Conservation (phyloP, 2,329 filamentous ascomycete species). For the Akanthomyces dipterigenus region DNA sequence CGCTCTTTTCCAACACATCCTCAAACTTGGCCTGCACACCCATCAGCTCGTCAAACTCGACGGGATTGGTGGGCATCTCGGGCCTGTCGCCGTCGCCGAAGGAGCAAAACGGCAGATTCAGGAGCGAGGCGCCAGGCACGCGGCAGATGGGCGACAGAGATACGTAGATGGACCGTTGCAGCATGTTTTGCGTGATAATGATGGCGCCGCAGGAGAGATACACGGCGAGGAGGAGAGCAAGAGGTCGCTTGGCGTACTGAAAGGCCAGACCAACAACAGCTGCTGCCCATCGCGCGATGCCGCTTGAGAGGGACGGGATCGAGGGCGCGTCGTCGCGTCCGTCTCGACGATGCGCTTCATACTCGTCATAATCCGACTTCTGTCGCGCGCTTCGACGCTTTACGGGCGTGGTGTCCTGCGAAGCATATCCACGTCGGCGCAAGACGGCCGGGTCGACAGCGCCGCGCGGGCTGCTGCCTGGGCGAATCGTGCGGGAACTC, state of each 20-base stretch:
- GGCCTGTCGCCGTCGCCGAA: conserved; percentile 4
- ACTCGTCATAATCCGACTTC: conserved; percentile 15
- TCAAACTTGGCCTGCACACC: conserved; percentile 69
- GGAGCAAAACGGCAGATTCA: conserved; percentile 60
- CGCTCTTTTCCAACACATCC: conserved; percentile 62
- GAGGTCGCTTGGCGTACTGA: conserved; percentile 54
- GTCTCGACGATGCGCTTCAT: conserved; percentile 8
- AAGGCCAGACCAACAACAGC: conserved; percentile 54
- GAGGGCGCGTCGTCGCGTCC: conserved; percentile 19
- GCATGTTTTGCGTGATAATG: conserved; percentile 54
- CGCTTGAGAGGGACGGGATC: conserved; percentile 32
- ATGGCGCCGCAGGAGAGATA: conserved; percentile 54
- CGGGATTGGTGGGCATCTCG: conserved; percentile 23
- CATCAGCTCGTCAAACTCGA: conserved; percentile 72
- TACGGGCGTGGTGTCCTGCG: conserved; percentile 20
- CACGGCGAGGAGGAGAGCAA: conserved; percentile 54
- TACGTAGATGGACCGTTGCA: conserved; percentile 52
- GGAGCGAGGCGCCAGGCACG: conserved; percentile 55
- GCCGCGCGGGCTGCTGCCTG: conserved; percentile 18
- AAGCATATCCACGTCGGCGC: conserved; percentile 21
- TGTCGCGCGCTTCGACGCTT: conserved; percentile 18
- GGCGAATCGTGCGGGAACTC: conserved; percentile 28
- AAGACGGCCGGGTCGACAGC: conserved; percentile 18
- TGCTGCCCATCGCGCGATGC: conserved; percentile 41
- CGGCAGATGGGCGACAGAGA: conserved; percentile 64